Evolutionary conservation across 2,329 filamentous ascomycete genomes (phyloP), one percentile per base, ranked within the genome.

Genomic region (Fusarium cyanostomum): DNA sequence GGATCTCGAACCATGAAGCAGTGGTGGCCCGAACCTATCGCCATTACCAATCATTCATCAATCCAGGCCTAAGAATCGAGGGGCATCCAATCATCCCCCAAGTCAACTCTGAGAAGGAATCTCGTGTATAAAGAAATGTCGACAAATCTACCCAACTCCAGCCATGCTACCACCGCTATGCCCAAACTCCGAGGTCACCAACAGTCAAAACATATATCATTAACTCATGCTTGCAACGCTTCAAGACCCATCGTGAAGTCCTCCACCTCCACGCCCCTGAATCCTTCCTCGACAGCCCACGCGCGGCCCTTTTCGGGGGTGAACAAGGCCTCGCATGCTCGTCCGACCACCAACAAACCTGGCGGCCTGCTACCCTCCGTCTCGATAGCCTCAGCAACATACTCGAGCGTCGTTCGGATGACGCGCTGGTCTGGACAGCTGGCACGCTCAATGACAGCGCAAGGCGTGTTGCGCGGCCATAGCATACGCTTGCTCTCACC

Each of bases 351-450:
- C 27, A 99, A 78, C 58, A 99, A 75, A 0, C 95, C 95, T 0
- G 95, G 95, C 12, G 95, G 95, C 31, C 94, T 82, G 67, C 91
- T 95, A 0, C 95, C 95, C 72, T 96, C 92, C 45, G 91, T 87
- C 74, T 97, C 93, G 41, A 99, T 88, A 0, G 95, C 95, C 49
- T 88, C 84, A 21, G 85, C 90, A 1, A 98, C 92, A 69, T 90
- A 84, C 68, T 88, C 84, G 21, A 99, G 78, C 1, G 92, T 97
- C 2, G 93, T 95, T 53, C 95, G 84, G 26, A 99, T 94, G 13
- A 99, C 92, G 44, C 94, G 84, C 79, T 99, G 95, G 73, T 99
- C 95, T 0, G 92, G 91, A 73, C 95, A 99, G 60, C 92, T 96
- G 7, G 95, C 95, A 31, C 95, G 85, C 78, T 99, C 95, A 52